These are phyloP conservation scores for Penicillium sumatraense DNA, from an alignment of 2,329 filamentous ascomycete genomes.

Conservation along the genomic window DNA sequence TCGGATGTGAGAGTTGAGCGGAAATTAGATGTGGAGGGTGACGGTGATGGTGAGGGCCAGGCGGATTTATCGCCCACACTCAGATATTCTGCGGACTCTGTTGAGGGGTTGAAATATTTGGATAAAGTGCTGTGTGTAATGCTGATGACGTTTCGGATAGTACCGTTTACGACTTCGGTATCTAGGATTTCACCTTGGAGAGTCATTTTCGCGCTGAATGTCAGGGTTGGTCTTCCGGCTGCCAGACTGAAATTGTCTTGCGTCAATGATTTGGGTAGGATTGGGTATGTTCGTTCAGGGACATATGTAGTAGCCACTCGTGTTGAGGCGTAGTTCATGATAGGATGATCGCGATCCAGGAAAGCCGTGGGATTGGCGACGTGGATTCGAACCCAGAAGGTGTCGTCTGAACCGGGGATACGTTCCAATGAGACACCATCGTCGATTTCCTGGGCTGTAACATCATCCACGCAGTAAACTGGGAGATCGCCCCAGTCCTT, in stretches of 20 bases:
- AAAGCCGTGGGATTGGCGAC: constrained; percentile 69
- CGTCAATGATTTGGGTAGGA: constrained; percentile 58
- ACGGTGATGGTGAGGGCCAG: constrained; percentile 19
- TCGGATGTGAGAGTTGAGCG: constrained; percentile 36
- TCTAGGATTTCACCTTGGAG: constrained; percentile 58
- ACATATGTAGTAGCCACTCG: constrained; percentile 59
- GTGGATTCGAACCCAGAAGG: constrained; percentile 66
- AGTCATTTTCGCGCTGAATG: constrained; percentile 63
- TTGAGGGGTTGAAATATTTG: constrained; percentile 40
- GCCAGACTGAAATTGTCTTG: constrained; percentile 59
- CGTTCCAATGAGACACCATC: constrained; percentile 65
- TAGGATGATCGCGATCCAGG: constrained; percentile 54
- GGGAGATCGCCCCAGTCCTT: constrained; percentile 61
- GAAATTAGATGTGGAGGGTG: constrained; percentile 24
- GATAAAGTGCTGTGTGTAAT: constrained; percentile 53
- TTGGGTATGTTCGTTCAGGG: constrained; percentile 60
- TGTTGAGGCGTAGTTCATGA: constrained; percentile 60
- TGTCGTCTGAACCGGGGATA: constrained; percentile 46
- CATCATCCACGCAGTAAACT: constrained; percentile 64
- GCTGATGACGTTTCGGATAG: constrained; percentile 58
- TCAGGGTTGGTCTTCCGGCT: constrained; percentile 60
- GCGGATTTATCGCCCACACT: constrained; percentile 37
- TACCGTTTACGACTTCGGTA: constrained; percentile 58
- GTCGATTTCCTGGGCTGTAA: constrained; percentile 62
- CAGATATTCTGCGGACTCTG: constrained; percentile 22